These are phyloP conservation scores for Coemansia sp. DNA, from an alignment of 192 early-diverging fungal genomes.

Conservation along the genomic window DNA sequence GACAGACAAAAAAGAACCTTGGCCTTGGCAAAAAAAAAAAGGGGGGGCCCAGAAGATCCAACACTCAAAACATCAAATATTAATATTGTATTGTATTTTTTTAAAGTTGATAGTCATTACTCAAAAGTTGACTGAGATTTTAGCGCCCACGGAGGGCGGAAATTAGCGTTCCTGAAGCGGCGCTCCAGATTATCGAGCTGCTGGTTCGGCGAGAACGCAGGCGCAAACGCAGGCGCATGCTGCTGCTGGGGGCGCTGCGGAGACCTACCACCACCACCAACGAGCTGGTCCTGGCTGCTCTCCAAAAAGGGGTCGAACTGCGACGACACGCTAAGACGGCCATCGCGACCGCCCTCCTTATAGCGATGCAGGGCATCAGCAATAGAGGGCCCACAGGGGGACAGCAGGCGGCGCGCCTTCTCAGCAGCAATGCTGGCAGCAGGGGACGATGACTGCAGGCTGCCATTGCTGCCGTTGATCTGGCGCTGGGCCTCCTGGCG, in stretches of 20 bases:
- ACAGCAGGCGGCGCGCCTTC: slow-evolving; percentile 21
- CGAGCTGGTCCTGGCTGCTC: slow-evolving; percentile 39
- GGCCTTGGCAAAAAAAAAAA: too few species aligned
- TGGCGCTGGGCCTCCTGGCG: slow-evolving; percentile 53
- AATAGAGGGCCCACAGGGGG: slow-evolving; percentile 53
- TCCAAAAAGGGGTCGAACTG: slow-evolving; percentile 52
- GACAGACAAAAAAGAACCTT: too few species aligned
- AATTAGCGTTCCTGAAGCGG: slow-evolving; percentile 52
- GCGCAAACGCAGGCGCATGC: neutral
- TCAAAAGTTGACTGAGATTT: slow-evolving; percentile 46
- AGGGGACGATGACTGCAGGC: slow-evolving; percentile 8
- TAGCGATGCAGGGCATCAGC: slow-evolving; percentile 42
- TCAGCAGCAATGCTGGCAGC: slow-evolving; percentile 8
- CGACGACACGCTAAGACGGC: slow-evolving; percentile 40
- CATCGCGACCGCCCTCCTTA: slow-evolving; percentile 6
- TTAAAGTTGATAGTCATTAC: neutral
- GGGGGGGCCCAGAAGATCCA: too few species aligned
- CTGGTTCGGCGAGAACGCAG: slow-evolving; percentile 17
- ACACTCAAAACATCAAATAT: too few species aligned
- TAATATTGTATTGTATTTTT: neutral
- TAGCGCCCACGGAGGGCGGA: slow-evolving; percentile 51
- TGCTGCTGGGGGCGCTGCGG: slow-evolving; percentile 12
- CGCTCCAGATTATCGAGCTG: slow-evolving; percentile 52
- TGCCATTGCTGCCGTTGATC: slow-evolving; percentile 48
- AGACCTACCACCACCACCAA: slow-evolving; percentile 5